A percentile compares a stretch with the other conserved stretches of the same genome.
phyloP scores from a whole-genome alignment of 768 basidiomycete species.

The Agrocybe pediades region DNA sequence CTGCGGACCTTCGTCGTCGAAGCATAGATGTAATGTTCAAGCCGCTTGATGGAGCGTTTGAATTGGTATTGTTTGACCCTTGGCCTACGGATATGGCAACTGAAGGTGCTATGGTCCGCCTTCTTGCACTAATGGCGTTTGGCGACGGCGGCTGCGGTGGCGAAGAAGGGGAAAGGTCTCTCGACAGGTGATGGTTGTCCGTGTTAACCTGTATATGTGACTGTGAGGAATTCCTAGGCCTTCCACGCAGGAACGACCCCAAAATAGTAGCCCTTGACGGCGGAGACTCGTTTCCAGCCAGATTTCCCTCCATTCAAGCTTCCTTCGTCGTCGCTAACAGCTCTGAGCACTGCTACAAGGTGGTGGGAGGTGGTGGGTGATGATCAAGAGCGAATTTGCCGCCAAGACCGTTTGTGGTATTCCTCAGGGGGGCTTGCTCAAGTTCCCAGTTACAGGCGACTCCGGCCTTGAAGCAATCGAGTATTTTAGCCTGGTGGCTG shows the following conservation, averaged over 20 bases:
- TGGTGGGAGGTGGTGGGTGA: conserved; percentile 2
- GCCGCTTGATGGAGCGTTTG: conserved; percentile 27
- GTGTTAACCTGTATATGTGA: conserved; percentile 49
- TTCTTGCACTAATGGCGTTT: conserved; percentile 21
- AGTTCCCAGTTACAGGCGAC: not conserved
- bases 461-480: not conserved
- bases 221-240: conserved; percentile 69
- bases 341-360: not conserved
- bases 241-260: conserved; percentile 68
- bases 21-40: conserved; percentile 65
- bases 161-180: conserved; percentile 49
- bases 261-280: conserved; percentile 64
- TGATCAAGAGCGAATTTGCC: conserved; percentile 6
- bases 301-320: conserved; percentile 26
- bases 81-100: conserved; percentile 24
- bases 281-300: conserved; percentile 41
- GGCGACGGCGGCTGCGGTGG: conserved; percentile 40
- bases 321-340: conserved; percentile 12
- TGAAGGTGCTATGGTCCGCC: conserved; percentile 38
- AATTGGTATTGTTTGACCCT: conserved; percentile 23
- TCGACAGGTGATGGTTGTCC: conserved; percentile 25
- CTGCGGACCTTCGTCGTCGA: conserved; percentile 65
- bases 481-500: not conserved
- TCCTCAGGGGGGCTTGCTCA: conserved; percentile 7
- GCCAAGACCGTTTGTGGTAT: conserved; percentile 6